phyloP scores from a whole-genome alignment of 306 rosid species.

The Glycine latifolia region DNA sequence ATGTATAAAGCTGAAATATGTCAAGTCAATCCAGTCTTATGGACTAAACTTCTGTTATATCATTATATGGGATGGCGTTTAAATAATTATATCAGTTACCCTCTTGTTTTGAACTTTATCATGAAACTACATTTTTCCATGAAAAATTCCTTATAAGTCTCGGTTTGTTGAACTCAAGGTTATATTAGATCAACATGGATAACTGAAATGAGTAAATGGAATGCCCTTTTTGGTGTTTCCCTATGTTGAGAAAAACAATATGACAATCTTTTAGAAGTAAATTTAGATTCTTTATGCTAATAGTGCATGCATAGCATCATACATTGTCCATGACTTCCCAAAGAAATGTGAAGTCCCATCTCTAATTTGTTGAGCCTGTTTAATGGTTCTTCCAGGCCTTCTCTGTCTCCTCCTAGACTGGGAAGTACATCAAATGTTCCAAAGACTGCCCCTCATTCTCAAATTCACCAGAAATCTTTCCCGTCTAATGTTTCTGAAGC shows the following conservation, averaged over 20 bases:
- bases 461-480: conserved; percentile 35
- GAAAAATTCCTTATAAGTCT: background rate
- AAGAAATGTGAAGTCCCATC: conserved; percentile 11
- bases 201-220: conserved; percentile 22
- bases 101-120: conserved; percentile 17
- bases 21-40: background rate
- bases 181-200: conserved; percentile 4
- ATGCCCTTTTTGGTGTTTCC: conserved; percentile 33
- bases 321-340: conserved; percentile 1
- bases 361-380: conserved; percentile 44
- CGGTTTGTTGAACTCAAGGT: conserved; percentile 19
- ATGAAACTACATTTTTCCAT: background rate
- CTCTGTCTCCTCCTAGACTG: conserved; percentile 48
- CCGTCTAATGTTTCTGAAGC: conserved; percentile 41
- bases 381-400: conserved; percentile 48
- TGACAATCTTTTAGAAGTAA: background rate
- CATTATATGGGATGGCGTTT: conserved; percentile 19
- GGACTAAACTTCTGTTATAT: conserved; percentile 30
- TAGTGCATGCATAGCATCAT: background rate
- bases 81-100: conserved; percentile 27
- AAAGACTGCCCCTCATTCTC: conserved; percentile 41
- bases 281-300: background rate
- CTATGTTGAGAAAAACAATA: conserved; percentile 13
- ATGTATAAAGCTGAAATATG: conserved; percentile 24
- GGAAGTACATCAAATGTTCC: conserved; percentile 44